Conservation (phyloP, 1,284 basidiomycete genomes). For the Trichosporon sp. region DNA sequence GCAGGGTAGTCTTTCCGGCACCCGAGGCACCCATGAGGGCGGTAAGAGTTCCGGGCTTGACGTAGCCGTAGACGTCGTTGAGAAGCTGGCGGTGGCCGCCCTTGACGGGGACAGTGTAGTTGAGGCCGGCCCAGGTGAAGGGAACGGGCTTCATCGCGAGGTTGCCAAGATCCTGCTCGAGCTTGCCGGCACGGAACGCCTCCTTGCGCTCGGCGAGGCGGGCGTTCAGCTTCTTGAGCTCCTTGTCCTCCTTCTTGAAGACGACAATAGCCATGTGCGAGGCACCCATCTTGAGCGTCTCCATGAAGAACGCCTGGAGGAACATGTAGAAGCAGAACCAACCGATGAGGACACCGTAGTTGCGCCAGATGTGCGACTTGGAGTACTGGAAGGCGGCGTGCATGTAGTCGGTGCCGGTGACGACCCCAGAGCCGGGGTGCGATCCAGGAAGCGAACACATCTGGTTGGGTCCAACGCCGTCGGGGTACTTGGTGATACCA, state of each 20-base stretch:
- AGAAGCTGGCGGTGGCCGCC: conserved; percentile 60
- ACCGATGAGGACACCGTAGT: conserved; percentile 58
- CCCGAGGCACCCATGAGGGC: conserved; percentile 66
- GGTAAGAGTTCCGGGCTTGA: conserved; percentile 63
- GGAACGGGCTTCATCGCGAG: conserved; percentile 55
- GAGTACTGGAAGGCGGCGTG: conserved; percentile 50
- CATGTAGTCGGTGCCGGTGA: conserved; percentile 56
- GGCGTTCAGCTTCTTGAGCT: conserved; percentile 69
- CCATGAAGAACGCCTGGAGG: conserved; percentile 55
- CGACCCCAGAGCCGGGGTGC: conserved; percentile 43
- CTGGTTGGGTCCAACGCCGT: conserved; percentile 55
- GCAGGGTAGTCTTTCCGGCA: conserved; percentile 62
- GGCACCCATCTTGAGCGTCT: conserved; percentile 50
- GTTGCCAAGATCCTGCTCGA: conserved; percentile 54
- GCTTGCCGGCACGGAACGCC: conserved; percentile 52
- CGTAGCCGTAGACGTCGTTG: conserved; percentile 63
- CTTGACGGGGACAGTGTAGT: conserved; percentile 60
- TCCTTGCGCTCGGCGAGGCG: conserved; percentile 64
- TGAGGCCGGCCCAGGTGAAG: conserved; percentile 59
- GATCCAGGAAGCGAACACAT: conserved; percentile 54
- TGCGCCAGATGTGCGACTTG: conserved; percentile 53
- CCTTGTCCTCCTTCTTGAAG: conserved; percentile 71
- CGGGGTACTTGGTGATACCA: conserved; percentile 66
- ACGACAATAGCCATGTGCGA: conserved; percentile 60
- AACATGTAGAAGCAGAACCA: conserved; percentile 67